Evolutionary conservation across 2,329 filamentous ascomycete genomes (phyloP).

Genomic region (Aspergillus sp.): DNA sequence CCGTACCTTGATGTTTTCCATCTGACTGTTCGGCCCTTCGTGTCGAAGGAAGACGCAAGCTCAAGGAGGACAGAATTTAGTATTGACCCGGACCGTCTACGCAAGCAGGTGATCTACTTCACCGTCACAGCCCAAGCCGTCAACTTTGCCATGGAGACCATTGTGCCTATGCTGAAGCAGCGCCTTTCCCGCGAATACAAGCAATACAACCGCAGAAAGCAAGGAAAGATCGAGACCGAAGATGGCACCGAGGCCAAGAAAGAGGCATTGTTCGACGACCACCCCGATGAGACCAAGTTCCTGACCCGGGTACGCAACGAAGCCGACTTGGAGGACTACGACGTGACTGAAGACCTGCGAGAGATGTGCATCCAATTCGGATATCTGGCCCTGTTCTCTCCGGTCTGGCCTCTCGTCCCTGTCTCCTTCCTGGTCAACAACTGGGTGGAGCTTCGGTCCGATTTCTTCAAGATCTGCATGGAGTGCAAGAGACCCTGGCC

Average conservation of each 20-base stretch:
- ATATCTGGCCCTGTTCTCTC: constrained; percentile 88
- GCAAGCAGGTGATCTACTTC: constrained; percentile 94
- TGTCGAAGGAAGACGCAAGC: constrained; percentile 72
- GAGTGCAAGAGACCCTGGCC: constrained; percentile 88
- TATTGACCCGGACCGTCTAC: constrained; percentile 80
- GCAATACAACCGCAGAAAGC: constrained; percentile 33
- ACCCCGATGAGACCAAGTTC: constrained; percentile 78
- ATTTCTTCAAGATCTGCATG: constrained; percentile 92
- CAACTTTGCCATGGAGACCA: constrained; percentile 79
- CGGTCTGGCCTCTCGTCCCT: constrained; percentile 88
- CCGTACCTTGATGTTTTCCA: constrained; percentile 88
- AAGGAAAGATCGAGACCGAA: constrained; percentile 24
- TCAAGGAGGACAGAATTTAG: constrained; percentile 63
- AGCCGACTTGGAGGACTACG: constrained; percentile 80
- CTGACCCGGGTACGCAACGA: constrained; percentile 81
- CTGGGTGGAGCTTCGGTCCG: constrained; percentile 91
- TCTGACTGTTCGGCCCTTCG: constrained; percentile 72
- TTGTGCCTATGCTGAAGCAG: constrained; percentile 84
- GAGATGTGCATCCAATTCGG: constrained; percentile 94
- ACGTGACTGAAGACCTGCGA: constrained; percentile 85
- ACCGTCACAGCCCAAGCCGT: constrained; percentile 94
- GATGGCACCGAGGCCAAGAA: constrained; percentile 26
- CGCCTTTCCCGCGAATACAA: constrained; percentile 73
- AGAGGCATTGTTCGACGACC: constrained; percentile 59
- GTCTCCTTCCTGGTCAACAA: constrained; percentile 93